Base-by-base conservation (phyloP, 2,329 filamentous ascomycete genomes). In the Capronia americana region DNA sequence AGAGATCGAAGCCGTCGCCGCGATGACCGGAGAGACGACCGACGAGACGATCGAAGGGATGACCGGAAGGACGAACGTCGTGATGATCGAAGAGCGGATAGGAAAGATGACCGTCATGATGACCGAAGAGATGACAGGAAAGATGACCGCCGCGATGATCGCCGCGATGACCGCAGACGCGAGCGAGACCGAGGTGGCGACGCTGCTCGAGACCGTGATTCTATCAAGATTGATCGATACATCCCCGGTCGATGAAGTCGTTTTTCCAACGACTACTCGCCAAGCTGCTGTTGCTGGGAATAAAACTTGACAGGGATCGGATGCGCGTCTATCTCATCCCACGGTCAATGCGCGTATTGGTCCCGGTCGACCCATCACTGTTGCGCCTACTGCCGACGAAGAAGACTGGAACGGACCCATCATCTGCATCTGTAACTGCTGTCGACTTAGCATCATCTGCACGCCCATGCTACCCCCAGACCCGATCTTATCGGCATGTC, bases 401-500 rank as follows among this genome's bases (percentile, higher is more conserved):
- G 55, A 20, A 34, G 28, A 32, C 57, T 51, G 46, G 17, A 44
- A 26, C 20, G 44, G 11, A 2, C 44, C 58, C 48, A 26, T 50
- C 28, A 14, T 17, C 10, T 38, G 57, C 6, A 20, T n/a, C 14
- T 46, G 30, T 17, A 41, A 26, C 34, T 61, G 53, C 20, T 26
- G 60, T 32, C 38, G 34, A 32, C 61, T 34, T 38, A 38, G 61
- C 23, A 63, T 61, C 14, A 61, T 61, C 57, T 71, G 65, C 8
- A 75, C 58, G 23, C 48, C 48, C 10, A 51, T 24, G 28, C 14
- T 74, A 75, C 56, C 75, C 85, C 20, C 20, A 32, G 74, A 90
- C 88, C 82, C 93, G 92, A 64, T 89, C 88, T 97, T 93, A 77
- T 96, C 92, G 51, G 88, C 87, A 81, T 98, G 94, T 78, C 90